Evolutionary conservation across 345 rosid genomes (phyloP).

Genomic region (Theobroma cacao): DNA sequence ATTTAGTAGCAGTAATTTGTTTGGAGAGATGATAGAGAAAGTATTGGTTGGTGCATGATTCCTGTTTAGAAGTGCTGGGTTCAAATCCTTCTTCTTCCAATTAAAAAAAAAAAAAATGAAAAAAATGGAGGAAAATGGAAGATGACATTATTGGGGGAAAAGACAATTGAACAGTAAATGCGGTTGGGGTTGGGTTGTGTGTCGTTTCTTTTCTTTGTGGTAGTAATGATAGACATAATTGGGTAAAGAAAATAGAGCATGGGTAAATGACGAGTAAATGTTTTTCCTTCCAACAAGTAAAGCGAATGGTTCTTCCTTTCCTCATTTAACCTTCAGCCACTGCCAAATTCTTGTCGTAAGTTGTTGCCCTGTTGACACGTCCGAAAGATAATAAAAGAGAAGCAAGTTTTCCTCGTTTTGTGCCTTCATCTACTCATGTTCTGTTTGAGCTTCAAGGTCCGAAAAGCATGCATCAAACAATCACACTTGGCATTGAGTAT

Average conservation of each 20-base stretch:
- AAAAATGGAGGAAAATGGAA: neutral
- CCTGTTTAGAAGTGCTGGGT: too few relatives aligned
- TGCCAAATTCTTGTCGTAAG: neutral
- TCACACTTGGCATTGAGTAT: too few relatives aligned
- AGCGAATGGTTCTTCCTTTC: neutral
- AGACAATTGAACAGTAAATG: too few relatives aligned
- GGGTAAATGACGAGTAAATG: neutral
- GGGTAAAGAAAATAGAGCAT: neutral
- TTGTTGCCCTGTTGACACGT: neutral
- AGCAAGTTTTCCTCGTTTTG: neutral
- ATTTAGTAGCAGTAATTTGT: neutral
- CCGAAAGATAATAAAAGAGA: neutral
- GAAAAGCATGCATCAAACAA: neutral
- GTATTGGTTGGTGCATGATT: too few relatives aligned
- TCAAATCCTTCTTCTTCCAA: too few relatives aligned
- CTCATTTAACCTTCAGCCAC: neutral
- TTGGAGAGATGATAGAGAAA: neutral
- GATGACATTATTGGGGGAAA: too few relatives aligned
- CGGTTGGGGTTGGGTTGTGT: too few relatives aligned
- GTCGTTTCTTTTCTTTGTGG: too few relatives aligned
- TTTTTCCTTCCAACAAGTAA: neutral
- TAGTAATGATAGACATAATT: too few relatives aligned
- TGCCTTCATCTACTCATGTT: neutral
- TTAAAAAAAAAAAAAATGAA: too few relatives aligned
- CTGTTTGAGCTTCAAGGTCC: neutral